Evolutionary conservation across 768 basidiomycete genomes (phyloP), one percentile per base, ranked within the genome.

Genomic region (Pholiota microspora): DNA sequence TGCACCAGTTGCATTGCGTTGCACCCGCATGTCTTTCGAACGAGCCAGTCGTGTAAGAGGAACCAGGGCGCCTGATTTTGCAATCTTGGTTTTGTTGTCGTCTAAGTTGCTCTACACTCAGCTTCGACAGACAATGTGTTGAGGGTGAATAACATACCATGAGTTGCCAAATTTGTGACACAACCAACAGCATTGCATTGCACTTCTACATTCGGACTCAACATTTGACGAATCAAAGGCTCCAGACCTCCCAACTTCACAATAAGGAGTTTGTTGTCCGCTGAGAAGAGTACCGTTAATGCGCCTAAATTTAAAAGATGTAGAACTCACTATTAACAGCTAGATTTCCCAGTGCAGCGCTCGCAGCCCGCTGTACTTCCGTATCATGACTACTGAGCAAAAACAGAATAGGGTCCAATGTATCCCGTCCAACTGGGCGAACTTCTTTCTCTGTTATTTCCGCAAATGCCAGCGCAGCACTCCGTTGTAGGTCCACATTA

Each of bases 381-480:
- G 93, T 94, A 72, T 99, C 97, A 71, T 98, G 97, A 67, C 92
- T 94, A 64, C 93, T 91, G 61, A 99, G 82, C 58, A 99, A 85
- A 73, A 97, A 99, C 53, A 98, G 85, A 58, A 99, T 95, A 49
- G 97, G 97, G 72, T 99, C 97, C 63, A 99, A 82, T 16, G 97
- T 99, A 69, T 98, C 97, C 58, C 97, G 82, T 12, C 91, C 94
- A 18, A 99, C 97, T 44, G 92, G 93, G 40, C 95, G 85, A 49
- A 98, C 96, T 73, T 99, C 97, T 75, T 98, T 98, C 77, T 99
- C 97, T 21, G 97, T 99, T 56, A 99, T 99, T 72, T 99, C 97
- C 32, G 97, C 97, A 66, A 98, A 99, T 0, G 97, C 97, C 40
- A 99, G 83, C 3, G 97, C 97, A 2, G 97, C 97, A 60, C 93